These are phyloP conservation scores for Arctium lappa DNA, from an alignment of 129 eudicot species.

Conservation along the genomic window DNA sequence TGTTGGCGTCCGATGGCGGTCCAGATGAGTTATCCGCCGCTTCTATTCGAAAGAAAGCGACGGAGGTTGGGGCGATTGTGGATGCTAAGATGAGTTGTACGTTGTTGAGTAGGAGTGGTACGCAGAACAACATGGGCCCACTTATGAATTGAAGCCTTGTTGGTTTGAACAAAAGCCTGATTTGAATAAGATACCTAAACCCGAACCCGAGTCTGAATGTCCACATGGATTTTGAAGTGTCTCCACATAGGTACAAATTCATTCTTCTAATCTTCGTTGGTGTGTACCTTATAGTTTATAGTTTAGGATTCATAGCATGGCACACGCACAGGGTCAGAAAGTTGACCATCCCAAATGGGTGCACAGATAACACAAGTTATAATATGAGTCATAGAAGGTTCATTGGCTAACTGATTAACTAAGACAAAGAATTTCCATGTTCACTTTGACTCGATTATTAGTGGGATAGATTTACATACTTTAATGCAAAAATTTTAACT, in stretches of 20 bases:
- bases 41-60: conserved; percentile 66
- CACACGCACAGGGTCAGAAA: not conserved
- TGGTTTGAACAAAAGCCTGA: conserved; percentile 76
- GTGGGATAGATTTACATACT: not conserved
- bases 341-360: not conserved
- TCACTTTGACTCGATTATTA: not conserved
- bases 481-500: not conserved
- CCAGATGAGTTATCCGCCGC: conserved; percentile 61
- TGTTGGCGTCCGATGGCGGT: conserved; percentile 23
- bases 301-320: not conserved
- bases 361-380: not conserved
- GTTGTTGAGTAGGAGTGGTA: not conserved
- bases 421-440: not conserved
- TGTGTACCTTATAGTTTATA: not conserved
- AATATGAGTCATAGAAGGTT: not conserved
- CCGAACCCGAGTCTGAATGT: conserved; percentile 44
- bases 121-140: not conserved
- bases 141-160: conserved; percentile 29
- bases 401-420: not conserved
- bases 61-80: conserved; percentile 80
- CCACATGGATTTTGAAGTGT: conserved; percentile 27
- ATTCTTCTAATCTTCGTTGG: not conserved
- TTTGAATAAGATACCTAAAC: conserved; percentile 74
- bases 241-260: no score
- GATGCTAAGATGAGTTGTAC: conserved; percentile 48